These are phyloP conservation scores for Suillus luteus DNA, from an alignment of 768 basidiomycete genomes.

Conservation along the genomic window DNA sequence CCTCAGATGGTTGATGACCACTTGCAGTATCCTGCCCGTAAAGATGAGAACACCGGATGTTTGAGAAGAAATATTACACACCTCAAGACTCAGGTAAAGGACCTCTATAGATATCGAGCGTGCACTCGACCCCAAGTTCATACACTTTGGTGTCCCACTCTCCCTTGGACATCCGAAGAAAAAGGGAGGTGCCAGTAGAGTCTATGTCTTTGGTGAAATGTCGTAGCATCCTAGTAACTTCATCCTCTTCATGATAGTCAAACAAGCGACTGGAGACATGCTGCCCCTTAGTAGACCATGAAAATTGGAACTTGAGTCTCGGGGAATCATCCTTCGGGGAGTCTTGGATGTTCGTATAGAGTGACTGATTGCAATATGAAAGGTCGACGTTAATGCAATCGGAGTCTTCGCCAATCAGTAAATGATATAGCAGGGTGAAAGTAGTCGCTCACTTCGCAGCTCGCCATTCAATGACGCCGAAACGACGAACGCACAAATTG, in stretches of 20 bases:
- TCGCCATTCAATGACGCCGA: too few species aligned
- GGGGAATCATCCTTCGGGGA: not conserved
- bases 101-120: not conserved
- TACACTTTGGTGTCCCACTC: too few species aligned
- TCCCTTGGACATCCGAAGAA: slow-evolving; percentile 17
- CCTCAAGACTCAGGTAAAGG: not conserved
- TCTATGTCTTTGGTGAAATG: not conserved
- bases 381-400: not conserved
- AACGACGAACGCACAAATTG: not conserved
- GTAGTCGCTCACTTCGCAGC: too few species aligned
- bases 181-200: not conserved
- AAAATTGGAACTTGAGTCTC: not conserved
- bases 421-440: too few species aligned
- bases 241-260: too few species aligned
- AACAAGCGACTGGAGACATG: too few species aligned
- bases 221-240: not conserved
- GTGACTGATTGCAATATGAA: not conserved
- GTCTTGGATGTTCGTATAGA: too few species aligned
- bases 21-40: not conserved
- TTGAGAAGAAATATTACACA: not conserved
- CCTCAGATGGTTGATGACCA: not conserved
- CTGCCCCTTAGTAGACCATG: too few species aligned
- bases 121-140: not conserved
- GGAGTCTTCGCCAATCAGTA: not conserved
- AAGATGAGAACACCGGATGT: not conserved